phyloP scores from a whole-genome alignment of 805 yeast genomes.

The Isabelozyma rhagii region DNA sequence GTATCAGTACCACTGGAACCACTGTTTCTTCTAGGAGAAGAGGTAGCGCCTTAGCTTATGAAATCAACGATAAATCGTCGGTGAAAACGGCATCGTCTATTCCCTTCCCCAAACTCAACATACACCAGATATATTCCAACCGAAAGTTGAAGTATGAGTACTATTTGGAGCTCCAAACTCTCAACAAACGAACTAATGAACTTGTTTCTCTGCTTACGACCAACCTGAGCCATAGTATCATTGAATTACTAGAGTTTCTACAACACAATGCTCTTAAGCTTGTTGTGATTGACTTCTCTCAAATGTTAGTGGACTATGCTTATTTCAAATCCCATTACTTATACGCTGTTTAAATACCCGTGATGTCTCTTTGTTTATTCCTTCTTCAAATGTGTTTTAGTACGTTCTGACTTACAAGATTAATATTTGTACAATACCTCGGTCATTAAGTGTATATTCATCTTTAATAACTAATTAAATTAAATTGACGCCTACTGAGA shows the following conservation, averaged over 20 bases:
- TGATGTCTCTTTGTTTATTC: neutral
- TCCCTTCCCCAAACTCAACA: conserved; percentile 9
- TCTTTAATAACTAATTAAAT: neutral
- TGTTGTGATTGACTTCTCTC: conserved; percentile 32
- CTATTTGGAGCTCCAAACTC: conserved; percentile 23
- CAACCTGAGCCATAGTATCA: conserved; percentile 11
- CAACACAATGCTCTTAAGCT: conserved; percentile 32
- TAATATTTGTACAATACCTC: neutral
- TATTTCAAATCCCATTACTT: conserved; percentile 12
- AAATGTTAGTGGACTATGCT: conserved; percentile 32
- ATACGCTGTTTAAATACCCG: neutral
- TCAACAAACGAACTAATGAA: conserved; percentile 12
- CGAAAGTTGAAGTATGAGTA: conserved; percentile 32
- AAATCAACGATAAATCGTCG: conserved; percentile 2
- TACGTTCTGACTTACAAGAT: neutral
- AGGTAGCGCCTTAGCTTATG: conserved; percentile 4
- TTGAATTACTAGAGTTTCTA: conserved; percentile 33
- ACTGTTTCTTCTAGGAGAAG: conserved; percentile 16
- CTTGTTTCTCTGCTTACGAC: conserved; percentile 10
- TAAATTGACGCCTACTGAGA: no score
- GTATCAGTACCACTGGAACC: conserved; percentile 18
- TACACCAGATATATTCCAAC: conserved; percentile 25
- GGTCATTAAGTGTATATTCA: neutral
- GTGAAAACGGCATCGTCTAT: conserved; percentile 4
- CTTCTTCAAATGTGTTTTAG: neutral